phyloP scores from a whole-genome alignment of 805 yeast genomes.

The Nakazawaea anatomiae region DNA sequence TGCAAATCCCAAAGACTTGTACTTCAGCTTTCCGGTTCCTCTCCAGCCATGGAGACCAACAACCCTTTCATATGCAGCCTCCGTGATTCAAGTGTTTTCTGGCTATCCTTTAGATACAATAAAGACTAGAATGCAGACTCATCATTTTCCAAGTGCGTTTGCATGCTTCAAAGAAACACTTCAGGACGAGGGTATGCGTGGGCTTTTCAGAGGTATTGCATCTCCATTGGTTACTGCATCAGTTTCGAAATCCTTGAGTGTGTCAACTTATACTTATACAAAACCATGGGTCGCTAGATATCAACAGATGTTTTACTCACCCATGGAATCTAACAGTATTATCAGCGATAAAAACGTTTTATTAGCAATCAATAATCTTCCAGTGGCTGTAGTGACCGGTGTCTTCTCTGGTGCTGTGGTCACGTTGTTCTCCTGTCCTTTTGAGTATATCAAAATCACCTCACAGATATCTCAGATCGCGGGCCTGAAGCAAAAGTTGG shows the following conservation, averaged over 20 bases:
- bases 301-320: conserved; percentile 15
- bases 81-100: conserved; percentile 57
- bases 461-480: conserved; percentile 64
- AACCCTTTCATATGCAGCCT: conserved; percentile 57
- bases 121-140: conserved; percentile 82
- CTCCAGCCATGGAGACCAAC: conserved; percentile 51
- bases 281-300: conserved; percentile 35
- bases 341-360: background rate
- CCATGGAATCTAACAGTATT: conserved; percentile 7
- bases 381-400: conserved; percentile 53
- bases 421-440: conserved; percentile 70
- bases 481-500: conserved; percentile 17
- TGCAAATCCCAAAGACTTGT: conserved; percentile 37
- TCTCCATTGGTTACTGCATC: conserved; percentile 71
- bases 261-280: conserved; percentile 51
- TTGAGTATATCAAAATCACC: conserved; percentile 76
- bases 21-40: conserved; percentile 40
- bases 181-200: conserved; percentile 55
- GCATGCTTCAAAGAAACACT: conserved; percentile 56
- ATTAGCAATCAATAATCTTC: conserved; percentile 30
- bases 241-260: conserved; percentile 58
- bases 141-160: conserved; percentile 48
- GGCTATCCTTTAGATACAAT: conserved; percentile 86
- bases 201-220: conserved; percentile 70
- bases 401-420: conserved; percentile 59